Evolutionary conservation across 495 filamentous ascomycete species (phyloP).

Genomic region (Hypoxylon perforatum): DNA sequence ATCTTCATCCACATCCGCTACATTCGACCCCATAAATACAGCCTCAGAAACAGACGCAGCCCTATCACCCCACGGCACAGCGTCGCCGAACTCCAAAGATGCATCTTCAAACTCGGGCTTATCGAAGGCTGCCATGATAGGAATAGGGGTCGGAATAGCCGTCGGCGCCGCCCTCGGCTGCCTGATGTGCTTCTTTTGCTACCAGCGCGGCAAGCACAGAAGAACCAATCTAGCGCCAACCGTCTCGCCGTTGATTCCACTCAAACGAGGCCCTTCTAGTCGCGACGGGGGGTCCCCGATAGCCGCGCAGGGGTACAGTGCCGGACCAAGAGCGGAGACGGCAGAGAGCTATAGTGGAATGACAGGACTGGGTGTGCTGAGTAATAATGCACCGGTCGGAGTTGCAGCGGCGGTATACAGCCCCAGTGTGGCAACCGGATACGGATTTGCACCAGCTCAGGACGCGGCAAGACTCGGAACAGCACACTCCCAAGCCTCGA

Average conservation of each 20-base stretch:
- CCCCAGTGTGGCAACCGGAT: background rate
- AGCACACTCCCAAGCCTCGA: background rate
- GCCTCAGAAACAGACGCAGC: background rate
- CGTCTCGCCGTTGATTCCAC: too few species aligned
- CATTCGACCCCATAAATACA: background rate
- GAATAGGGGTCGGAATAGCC: background rate
- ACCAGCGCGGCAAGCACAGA: background rate
- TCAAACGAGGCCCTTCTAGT: background rate
- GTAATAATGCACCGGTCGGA: too few species aligned
- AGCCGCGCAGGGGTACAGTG: too few species aligned
- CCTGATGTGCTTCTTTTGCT: background rate
- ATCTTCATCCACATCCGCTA: background rate
- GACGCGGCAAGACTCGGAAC: background rate
- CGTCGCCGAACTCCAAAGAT: background rate
- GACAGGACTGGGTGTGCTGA: too few species aligned
- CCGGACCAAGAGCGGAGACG: too few species aligned
- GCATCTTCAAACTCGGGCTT: background rate
- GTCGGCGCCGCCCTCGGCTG: background rate
- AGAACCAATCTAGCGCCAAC: too few species aligned
- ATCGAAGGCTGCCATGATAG: background rate
- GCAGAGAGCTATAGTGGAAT: too few species aligned
- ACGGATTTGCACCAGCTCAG: background rate
- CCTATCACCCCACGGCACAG: background rate
- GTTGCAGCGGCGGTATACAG: background rate
- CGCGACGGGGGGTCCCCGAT: background rate